Evolutionary conservation across 2,329 filamentous ascomycete species (phyloP).

Genomic region (Microdochium trichocladiopsis): DNA sequence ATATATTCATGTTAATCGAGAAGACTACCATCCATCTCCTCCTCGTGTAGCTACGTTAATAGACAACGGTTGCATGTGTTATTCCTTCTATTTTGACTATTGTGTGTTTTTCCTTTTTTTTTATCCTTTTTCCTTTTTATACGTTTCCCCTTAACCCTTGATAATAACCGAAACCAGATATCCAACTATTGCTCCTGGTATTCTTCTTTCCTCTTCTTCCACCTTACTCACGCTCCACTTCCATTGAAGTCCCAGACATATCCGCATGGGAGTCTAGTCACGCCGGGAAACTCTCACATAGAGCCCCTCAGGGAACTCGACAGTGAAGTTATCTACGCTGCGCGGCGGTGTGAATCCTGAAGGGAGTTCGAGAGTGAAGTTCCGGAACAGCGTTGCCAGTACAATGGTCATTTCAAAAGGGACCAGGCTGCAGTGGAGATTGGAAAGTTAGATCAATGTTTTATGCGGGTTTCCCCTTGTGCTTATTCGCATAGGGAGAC

Average conservation of each 20-base stretch:
- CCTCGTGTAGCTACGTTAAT: not conserved
- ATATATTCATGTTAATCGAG: not conserved
- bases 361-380: not conserved
- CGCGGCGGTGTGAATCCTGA: not conserved
- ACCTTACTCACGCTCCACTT: not conserved
- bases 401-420: not conserved
- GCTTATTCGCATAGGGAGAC: not conserved
- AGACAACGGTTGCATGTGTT: not conserved
- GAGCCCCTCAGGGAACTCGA: not conserved
- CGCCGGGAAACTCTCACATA: not conserved
- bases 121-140: not conserved
- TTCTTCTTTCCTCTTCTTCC: not conserved
- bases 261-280: not conserved
- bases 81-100: not conserved
- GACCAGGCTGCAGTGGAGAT: not conserved
- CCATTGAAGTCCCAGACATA: not conserved
- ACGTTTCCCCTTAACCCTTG: not conserved
- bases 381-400: not conserved
- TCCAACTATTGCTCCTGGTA: not conserved
- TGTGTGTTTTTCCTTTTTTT: not conserved
- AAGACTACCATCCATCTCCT: not conserved
- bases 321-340: not conserved
- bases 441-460: not conserved
- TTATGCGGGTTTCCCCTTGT: not conserved
- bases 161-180: not conserved